phyloP scores from a whole-genome alignment of 1,284 basidiomycete genomes.

The Omphalotus olearius region DNA sequence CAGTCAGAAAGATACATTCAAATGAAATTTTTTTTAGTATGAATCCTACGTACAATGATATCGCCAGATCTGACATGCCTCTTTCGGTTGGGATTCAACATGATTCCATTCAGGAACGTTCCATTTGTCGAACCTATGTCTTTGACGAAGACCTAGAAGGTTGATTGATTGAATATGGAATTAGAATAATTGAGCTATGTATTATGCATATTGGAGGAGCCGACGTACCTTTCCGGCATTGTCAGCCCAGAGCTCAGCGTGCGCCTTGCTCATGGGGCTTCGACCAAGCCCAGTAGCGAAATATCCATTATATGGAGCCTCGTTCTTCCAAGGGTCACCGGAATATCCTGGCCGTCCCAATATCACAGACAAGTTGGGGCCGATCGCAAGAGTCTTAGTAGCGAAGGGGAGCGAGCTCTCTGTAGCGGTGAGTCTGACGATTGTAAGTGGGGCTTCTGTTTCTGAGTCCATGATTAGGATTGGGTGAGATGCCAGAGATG shows the following conservation, averaged over 20 bases:
- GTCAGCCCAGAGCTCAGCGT: conserved; percentile 4
- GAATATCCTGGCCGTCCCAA: conserved; percentile 3
- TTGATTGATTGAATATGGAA: no score
- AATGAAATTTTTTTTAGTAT: no score
- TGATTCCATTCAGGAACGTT: conserved; percentile 3
- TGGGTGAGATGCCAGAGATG: neutral
- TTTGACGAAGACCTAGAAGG: conserved; percentile 2
- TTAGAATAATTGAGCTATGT: neutral
- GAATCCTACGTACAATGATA: conserved; percentile 3
- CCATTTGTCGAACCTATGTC: conserved; percentile 4
- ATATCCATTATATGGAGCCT: neutral
- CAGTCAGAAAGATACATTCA: no score
- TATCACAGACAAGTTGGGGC: neutral
- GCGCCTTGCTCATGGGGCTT: conserved; percentile 1
- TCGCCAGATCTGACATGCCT: neutral
- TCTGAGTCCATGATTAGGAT: neutral
- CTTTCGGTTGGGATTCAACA: neutral
- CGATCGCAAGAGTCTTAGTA: neutral
- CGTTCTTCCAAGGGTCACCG: conserved; percentile 1
- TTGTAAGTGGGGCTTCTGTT: neutral
- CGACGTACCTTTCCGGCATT: neutral
- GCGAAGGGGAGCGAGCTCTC: neutral
- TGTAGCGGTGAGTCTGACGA: neutral
- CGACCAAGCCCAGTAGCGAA: neutral
- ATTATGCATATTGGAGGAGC: no score